A percentile compares a stretch with the other conserved stretches of the same genome.
Conservation (phyloP, 2,329 filamentous ascomycete species). For the Exserohilum rostratum region DNA sequence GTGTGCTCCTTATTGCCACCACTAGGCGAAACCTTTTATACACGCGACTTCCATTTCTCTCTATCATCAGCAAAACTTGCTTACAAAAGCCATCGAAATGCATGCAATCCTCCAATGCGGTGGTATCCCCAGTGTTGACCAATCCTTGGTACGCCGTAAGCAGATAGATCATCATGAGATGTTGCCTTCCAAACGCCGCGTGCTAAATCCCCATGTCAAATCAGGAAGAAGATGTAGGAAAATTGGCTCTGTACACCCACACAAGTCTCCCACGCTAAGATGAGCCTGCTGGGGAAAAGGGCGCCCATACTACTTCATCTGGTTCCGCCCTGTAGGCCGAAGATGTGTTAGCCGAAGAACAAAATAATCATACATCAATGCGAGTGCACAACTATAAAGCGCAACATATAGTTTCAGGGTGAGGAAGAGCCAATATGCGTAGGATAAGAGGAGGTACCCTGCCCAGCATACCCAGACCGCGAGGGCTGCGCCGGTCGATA, state of each 20-base stretch:
- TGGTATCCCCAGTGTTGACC: slow-evolving; percentile 26
- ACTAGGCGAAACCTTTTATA: background rate
- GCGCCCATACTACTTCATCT: slow-evolving; percentile 8
- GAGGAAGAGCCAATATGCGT: slow-evolving; percentile 35
- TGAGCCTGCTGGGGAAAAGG: background rate
- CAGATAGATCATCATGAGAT: slow-evolving; percentile 21
- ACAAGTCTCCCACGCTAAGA: background rate
- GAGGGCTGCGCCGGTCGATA: slow-evolving; percentile 34
- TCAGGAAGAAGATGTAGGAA: slow-evolving; percentile 14
- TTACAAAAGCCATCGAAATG: background rate
- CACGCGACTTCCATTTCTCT: background rate
- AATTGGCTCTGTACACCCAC: slow-evolving; percentile 8
- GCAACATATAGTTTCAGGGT: slow-evolving; percentile 27
- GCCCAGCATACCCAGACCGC: slow-evolving; percentile 28
- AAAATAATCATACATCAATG: slow-evolving; percentile 18
- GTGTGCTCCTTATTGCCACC: background rate
- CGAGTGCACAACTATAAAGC: slow-evolving; percentile 16
- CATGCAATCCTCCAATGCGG: slow-evolving; percentile 14
- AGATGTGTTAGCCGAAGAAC: slow-evolving; percentile 29
- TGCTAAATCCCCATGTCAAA: slow-evolving; percentile 26
- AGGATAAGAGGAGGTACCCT: slow-evolving; percentile 35
- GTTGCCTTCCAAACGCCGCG: slow-evolving; percentile 22
- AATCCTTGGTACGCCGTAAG: slow-evolving; percentile 15
- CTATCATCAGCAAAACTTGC: background rate
- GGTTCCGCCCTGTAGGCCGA: slow-evolving; percentile 27